A percentile compares a stretch with the other conserved stretches of the same genome.
These are phyloP conservation scores for Arabis hirsuta DNA, from an alignment of 345 rosid genomes.

Conservation along the genomic window DNA sequence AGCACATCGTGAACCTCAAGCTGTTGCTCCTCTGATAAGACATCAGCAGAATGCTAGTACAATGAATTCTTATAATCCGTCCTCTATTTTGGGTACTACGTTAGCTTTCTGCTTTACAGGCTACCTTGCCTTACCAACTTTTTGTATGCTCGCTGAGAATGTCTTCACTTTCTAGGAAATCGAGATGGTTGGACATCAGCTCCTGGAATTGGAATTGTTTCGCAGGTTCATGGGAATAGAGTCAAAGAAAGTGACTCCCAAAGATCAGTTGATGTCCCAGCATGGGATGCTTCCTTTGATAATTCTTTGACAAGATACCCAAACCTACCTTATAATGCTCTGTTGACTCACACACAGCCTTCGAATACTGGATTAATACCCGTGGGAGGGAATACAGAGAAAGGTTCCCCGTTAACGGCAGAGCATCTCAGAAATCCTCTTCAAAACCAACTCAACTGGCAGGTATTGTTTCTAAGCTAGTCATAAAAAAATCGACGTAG, in stretches of 20 bases:
- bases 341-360: slow-evolving; percentile 47
- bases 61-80: slow-evolving; percentile 41
- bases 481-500: slow-evolving; percentile 4
- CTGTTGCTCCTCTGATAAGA: slow-evolving; percentile 41
- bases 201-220: slow-evolving; percentile 39
- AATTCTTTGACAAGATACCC: slow-evolving; percentile 51
- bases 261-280: slow-evolving; percentile 56
- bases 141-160: slow-evolving; percentile 29
- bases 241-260: slow-evolving; percentile 54
- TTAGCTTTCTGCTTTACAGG: slow-evolving; percentile 25
- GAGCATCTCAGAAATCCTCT: slow-evolving; percentile 51
- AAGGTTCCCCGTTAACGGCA: slow-evolving; percentile 44
- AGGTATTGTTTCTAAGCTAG: slow-evolving; percentile 51
- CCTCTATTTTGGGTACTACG: slow-evolving; percentile 52
- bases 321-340: slow-evolving; percentile 40
- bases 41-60: slow-evolving; percentile 47
- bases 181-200: slow-evolving; percentile 46
- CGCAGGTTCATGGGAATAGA: slow-evolving; percentile 50
- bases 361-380: slow-evolving; percentile 37
- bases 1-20: slow-evolving; percentile 44
- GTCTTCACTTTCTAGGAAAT: slow-evolving; percentile 46
- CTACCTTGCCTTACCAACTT: slow-evolving; percentile 21
- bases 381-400: slow-evolving; percentile 35
- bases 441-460: slow-evolving; percentile 63
- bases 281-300: slow-evolving; percentile 70